Percentiles rank a stretch among this genome's conserved stretches.
Conservation (phyloP, 306 rosid genomes). For the Albizia julibrissin region DNA sequence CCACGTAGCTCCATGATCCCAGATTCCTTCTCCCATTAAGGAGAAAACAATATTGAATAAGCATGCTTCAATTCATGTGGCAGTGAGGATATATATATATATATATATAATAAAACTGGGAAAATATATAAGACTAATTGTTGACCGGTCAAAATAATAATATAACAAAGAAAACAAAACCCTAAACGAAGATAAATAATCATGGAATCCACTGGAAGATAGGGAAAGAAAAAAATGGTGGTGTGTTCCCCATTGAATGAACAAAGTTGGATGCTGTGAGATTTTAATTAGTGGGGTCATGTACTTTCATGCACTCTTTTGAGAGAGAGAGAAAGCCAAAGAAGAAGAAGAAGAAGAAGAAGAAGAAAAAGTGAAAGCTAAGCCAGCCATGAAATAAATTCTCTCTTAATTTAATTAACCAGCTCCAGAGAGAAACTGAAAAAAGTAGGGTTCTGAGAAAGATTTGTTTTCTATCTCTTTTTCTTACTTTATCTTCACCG, state of each 20-base stretch:
- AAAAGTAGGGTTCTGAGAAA: not conserved
- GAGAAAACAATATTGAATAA: not conserved
- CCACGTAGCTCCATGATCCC: not conserved
- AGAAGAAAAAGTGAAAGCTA: not conserved
- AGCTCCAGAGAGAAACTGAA: not conserved
- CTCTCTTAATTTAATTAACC: not conserved
- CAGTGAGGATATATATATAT: constrained; percentile 7
- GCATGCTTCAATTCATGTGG: constrained; percentile 30
- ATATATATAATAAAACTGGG: too few relatives aligned
- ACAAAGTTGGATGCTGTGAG: constrained; percentile 12
- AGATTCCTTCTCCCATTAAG: constrained; percentile 9
- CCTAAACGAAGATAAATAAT: constrained; percentile 10
- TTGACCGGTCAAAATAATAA: constrained; percentile 17
- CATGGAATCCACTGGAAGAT: constrained; percentile 21
- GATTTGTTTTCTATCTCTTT: not conserved
- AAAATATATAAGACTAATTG: constrained; percentile 12
- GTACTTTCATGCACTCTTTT: constrained; percentile 14
- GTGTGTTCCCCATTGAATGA: constrained; percentile 34
- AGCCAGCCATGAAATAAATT: not conserved
- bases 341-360: not conserved
- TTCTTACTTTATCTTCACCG: not conserved
- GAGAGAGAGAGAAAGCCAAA: constrained; percentile 3
- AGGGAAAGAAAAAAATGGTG: not conserved
- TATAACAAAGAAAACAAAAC: not conserved
- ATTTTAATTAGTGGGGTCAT: constrained; percentile 23